phyloP scores from a whole-genome alignment of 768 basidiomycete genomes.

The Tulasnella sp. region DNA sequence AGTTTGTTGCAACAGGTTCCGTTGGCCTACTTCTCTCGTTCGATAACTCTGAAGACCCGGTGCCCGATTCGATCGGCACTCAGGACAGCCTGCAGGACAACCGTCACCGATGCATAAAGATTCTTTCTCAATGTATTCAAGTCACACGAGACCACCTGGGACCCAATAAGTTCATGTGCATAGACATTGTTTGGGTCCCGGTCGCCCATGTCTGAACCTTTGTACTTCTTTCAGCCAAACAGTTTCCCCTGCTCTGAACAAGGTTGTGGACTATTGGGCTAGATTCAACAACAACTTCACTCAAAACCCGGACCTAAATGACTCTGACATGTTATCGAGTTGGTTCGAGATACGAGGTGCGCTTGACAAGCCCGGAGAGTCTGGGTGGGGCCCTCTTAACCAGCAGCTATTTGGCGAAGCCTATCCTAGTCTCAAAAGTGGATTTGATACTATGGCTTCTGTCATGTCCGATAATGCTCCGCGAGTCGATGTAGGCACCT shows the following conservation, averaged over 20 bases:
- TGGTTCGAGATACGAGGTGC: neutral
- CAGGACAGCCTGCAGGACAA: neutral
- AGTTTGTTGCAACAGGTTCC: neutral
- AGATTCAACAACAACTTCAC: neutral
- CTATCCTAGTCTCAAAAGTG: no score
- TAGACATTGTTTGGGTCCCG: neutral
- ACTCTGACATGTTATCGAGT: neutral
- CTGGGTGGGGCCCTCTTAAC: no score
- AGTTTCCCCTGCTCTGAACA: neutral
- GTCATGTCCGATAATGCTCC: no score
- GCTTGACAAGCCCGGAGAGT: neutral
- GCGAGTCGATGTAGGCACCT: no score
- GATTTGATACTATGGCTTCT: no score
- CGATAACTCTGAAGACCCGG: no score
- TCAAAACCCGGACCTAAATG: neutral
- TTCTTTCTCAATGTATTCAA: neutral
- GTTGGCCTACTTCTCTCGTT: neutral
- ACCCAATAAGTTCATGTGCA: neutral
- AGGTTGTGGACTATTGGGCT: neutral
- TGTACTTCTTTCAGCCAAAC: neutral
- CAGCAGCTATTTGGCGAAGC: no score
- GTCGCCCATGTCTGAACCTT: neutral
- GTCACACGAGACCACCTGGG: no score
- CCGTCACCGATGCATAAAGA: neutral
- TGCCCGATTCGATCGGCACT: no score